phyloP scores from a whole-genome alignment of 192 early-diverging fungal genomes.

The Paraglomus brasilianum region DNA sequence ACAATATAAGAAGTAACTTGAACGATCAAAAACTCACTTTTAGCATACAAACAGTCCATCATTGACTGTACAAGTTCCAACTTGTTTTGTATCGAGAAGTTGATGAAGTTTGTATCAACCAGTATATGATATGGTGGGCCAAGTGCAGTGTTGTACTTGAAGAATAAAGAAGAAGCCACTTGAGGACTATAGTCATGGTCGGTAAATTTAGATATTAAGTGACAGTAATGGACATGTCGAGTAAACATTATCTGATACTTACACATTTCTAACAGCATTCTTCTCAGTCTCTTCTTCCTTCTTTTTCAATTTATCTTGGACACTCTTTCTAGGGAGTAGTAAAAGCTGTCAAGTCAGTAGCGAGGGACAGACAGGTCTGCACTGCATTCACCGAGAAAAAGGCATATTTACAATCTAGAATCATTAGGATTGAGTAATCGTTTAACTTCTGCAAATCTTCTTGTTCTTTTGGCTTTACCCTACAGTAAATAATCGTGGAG shows the following conservation, averaged over 20 bases:
- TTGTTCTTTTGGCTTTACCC: constrained; percentile 90
- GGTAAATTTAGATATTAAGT: neutral
- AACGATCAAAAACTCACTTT: constrained; percentile 56
- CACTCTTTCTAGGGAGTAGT: constrained; percentile 37
- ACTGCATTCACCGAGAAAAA: constrained; percentile 27
- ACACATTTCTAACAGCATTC: constrained; percentile 72
- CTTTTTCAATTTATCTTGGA: constrained; percentile 67
- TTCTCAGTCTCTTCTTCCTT: constrained; percentile 70
- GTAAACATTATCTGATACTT: constrained; percentile 36
- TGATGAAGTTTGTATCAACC: constrained; percentile 99
- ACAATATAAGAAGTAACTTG: neutral
- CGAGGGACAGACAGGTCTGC: neutral
- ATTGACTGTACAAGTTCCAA: constrained; percentile 93
- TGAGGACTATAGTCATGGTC: constrained; percentile 61
- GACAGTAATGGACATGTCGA: neutral
- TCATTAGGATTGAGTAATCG: constrained; percentile 91
- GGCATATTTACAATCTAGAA: constrained; percentile 72
- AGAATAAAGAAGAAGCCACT: constrained; percentile 92
- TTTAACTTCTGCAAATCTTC: constrained; percentile 94
- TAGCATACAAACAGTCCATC: constrained; percentile 99
- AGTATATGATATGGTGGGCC: constrained; percentile 96
- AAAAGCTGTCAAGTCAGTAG: neutral
- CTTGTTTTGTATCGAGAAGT: constrained; percentile 99
- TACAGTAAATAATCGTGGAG: constrained; percentile 25
- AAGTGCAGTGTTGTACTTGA: constrained; percentile 93